phyloP scores from a whole-genome alignment of 495 filamentous ascomycete genomes.

The Pyrenopolyporus hunteri region DNA sequence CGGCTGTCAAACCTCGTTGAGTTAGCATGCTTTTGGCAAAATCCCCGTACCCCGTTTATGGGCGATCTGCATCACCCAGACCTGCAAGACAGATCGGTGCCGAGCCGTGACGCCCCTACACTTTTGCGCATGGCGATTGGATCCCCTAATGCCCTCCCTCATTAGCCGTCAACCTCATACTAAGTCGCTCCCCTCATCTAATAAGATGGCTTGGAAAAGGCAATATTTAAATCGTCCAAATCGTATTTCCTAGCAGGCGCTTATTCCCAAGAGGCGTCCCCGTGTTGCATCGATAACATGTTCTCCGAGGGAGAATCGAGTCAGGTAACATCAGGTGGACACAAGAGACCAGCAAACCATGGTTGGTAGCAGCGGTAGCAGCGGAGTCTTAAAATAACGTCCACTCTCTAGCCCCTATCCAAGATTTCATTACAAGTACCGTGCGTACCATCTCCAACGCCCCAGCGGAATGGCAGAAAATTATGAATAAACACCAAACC shows the following conservation, averaged over 20 bases:
- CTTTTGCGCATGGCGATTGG: conserved; percentile 15
- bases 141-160: background rate
- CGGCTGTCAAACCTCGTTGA: conserved; percentile 35
- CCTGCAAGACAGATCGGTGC: conserved; percentile 38
- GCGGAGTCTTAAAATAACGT: no score
- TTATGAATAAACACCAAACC: no score
- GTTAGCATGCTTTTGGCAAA: conserved; percentile 34
- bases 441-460: no score
- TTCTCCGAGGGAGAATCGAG: background rate
- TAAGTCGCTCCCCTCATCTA: background rate
- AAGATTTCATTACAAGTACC: no score
- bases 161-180: conserved; percentile 15
- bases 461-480: no score
- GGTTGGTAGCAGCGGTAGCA: background rate
- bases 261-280: background rate
- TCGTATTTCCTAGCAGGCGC: background rate
- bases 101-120: conserved; percentile 24
- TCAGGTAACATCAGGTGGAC: conserved; percentile 2
- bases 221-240: background rate
- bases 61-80: conserved; percentile 29
- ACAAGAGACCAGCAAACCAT: background rate
- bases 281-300: background rate
- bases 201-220: background rate
- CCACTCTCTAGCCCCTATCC: no score
- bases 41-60: conserved; percentile 32